These are phyloP conservation scores for Nakazawaea molendinolei DNA, from an alignment of 805 yeast species.

Conservation along the genomic window DNA sequence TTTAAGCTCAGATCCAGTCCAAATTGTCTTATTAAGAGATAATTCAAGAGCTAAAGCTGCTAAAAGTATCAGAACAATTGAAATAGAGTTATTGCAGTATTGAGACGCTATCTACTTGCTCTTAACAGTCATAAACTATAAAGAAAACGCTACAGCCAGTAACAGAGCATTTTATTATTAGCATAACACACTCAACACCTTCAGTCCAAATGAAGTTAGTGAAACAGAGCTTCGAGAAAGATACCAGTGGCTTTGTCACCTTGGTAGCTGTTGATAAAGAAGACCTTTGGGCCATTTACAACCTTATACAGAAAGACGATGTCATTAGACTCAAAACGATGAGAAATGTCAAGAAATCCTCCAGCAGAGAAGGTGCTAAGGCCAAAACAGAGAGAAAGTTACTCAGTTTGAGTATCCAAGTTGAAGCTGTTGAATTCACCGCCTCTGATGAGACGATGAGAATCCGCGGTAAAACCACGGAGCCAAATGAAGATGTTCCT, in stretches of 20 bases:
- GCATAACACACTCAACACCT: too few species aligned
- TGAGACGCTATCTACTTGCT: too few species aligned
- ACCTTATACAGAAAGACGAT: constrained; percentile 72
- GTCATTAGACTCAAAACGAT: constrained; percentile 62
- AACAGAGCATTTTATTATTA: too few species aligned
- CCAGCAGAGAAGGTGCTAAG: constrained; percentile 24
- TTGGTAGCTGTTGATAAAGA: constrained; percentile 83
- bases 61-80: too few species aligned
- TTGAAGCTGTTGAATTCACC: constrained; percentile 71
- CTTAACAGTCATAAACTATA: too few species aligned
- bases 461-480: constrained; percentile 68
- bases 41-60: too few species aligned
- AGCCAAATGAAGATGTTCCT: constrained; percentile 70
- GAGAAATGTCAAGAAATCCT: constrained; percentile 47
- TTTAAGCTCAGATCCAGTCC: too few species aligned
- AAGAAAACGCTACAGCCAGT: too few species aligned
- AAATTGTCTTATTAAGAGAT: too few species aligned
- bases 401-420: constrained; percentile 50
- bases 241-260: constrained; percentile 57
- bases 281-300: constrained; percentile 85
- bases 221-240: constrained; percentile 44
- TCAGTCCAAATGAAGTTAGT: constrained; percentile 56
- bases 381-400: constrained; percentile 45
- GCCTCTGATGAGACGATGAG: constrained; percentile 73
- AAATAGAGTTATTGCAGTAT: too few species aligned